Evolutionary conservation across 331 rosid species (phyloP), one percentile per base, ranked within the genome.

Genomic region (Pyrus hybrid): DNA sequence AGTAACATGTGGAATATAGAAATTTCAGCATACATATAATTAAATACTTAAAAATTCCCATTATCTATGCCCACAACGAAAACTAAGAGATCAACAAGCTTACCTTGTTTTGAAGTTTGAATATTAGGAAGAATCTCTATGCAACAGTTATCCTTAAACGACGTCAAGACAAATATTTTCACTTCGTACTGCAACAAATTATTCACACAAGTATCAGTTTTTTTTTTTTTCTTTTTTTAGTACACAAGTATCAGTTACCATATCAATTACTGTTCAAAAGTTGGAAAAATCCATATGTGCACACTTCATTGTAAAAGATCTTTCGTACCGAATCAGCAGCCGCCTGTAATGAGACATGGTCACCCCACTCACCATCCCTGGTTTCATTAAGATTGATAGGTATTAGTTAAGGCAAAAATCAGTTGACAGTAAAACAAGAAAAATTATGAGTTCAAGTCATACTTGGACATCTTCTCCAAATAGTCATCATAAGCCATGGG

Each of bases 281-380:
- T 23, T 53, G 57, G 13, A 63, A 61, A 25, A 12, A 29, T 53
- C 61, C 71, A 77, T 14, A 67, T 65, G 35, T 62, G 43, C 35
- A 22, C 16, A 22, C 56, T 66, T 57, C 26, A 71, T 56, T 29
- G 67, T 16, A 33, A 45, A 29, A 60, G 67, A 26, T 25, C 7
- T 51, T 58, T 70, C 83, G 33, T 90, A 88, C 98, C 80, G 67
- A 79, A 86, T 91, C 95, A 70, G 93, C 95, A 62, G 95, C 95
- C 25, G 96, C 97, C 83, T 90, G 97, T 79, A 94, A 89, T 54
- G 95, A 91, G 77, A 94, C 97, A 76, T 91, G 96, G 82, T 90
- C 96, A 5, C 96, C 97, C 97, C 98, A 93, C 78, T 91, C 96
- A 8, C 97, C 96, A 71, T 88, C 87, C 89, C 97, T 93, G 74